Percentiles rank a stretch among this genome's conserved stretches.
Conservation (phyloP, 495 filamentous ascomycete species). For the Jackrogersella multiformis region DNA sequence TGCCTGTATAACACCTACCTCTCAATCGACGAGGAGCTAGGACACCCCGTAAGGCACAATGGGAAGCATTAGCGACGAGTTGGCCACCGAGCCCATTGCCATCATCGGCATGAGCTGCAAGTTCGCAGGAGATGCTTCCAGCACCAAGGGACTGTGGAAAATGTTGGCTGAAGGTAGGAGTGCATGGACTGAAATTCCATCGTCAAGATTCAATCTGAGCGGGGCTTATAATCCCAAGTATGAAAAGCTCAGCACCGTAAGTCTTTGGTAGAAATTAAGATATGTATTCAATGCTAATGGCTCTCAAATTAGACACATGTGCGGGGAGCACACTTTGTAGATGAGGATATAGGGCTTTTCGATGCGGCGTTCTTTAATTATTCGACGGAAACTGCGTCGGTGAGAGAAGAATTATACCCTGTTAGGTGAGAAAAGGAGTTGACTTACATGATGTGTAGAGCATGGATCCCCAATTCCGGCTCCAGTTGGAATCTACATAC, state of each 20-base stretch:
- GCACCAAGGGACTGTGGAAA: background rate
- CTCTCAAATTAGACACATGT: background rate
- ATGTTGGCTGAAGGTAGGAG: background rate
- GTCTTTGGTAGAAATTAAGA: background rate
- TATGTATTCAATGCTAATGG: background rate
- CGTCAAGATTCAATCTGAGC: background rate
- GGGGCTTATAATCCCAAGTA: background rate
- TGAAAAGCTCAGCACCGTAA: background rate
- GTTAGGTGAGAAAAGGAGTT: background rate
- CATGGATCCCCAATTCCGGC: constrained; percentile 48
- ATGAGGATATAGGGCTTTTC: background rate
- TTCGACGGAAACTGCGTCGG: background rate
- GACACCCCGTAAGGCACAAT: background rate
- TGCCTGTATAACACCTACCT: too few species aligned
- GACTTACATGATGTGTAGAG: background rate
- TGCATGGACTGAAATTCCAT: background rate
- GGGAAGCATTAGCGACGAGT: background rate
- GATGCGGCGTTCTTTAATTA: background rate
- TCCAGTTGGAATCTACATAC: constrained; percentile 51
- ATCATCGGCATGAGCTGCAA: background rate
- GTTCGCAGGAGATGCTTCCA: background rate
- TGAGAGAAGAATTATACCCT: background rate
- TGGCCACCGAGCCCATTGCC: background rate
- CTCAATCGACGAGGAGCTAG: too few species aligned
- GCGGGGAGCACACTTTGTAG: background rate